Evolutionary conservation across 2,329 filamentous ascomycete genomes (phyloP).

Genomic region (Exophiala sp.): DNA sequence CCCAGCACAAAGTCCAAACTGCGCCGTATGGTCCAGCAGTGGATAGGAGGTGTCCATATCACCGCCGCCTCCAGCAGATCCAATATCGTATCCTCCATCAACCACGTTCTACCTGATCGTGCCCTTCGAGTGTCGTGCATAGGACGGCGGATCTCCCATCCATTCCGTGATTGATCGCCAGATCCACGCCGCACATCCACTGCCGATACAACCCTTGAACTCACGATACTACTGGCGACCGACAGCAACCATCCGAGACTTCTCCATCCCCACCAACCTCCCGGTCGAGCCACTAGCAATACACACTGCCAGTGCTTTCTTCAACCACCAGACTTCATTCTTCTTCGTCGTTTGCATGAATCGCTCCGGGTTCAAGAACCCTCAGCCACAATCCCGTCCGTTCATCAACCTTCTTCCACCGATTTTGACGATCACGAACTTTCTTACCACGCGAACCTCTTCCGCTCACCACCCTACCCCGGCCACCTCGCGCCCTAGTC

Average conservation of each 20-base stretch:
- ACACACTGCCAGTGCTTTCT: too few relatives aligned
- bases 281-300: background rate
- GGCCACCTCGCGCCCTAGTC: background rate
- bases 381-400: background rate
- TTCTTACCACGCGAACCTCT: background rate
- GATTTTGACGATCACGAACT: background rate
- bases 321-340: too few relatives aligned
- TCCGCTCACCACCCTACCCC: background rate
- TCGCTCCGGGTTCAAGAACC: background rate
- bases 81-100: background rate
- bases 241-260: background rate
- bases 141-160: too few relatives aligned
- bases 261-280: background rate
- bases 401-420: background rate
- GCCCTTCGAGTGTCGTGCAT: background rate
- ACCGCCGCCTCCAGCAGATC: background rate
- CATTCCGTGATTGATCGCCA: background rate
- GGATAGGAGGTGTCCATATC: too few relatives aligned
- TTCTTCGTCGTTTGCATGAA: too few relatives aligned
- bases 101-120: background rate
- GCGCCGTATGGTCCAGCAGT: too few relatives aligned
- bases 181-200: background rate
- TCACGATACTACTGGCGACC: background rate
- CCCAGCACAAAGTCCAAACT: too few relatives aligned
- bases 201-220: background rate